Percentiles rank a stretch among this genome's conserved stretches.
These are phyloP conservation scores for Xylariaceae sp. DNA, from an alignment of 2,329 filamentous ascomycete genomes.

Conservation along the genomic window DNA sequence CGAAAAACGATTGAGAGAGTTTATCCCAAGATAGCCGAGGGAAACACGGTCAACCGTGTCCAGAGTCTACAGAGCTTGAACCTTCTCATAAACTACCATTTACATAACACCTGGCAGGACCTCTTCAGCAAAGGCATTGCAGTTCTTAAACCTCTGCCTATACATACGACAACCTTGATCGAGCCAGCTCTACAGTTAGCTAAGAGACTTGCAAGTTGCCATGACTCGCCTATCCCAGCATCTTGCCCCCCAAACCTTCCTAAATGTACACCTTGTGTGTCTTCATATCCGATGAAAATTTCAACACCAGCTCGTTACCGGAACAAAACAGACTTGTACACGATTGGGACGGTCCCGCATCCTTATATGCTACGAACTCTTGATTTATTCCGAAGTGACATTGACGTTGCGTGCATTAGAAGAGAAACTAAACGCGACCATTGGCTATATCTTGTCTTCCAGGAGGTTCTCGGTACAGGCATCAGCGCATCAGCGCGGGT, in stretches of 20 bases:
- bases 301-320: slow-evolving; percentile 70
- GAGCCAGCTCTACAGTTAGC: slow-evolving; percentile 76
- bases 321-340: slow-evolving; percentile 77
- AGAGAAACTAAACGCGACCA: slow-evolving; percentile 74
- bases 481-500: slow-evolving; percentile 70
- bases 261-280: slow-evolving; percentile 76
- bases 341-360: slow-evolving; percentile 87
- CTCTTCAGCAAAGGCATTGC: slow-evolving; percentile 78
- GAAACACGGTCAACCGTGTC: slow-evolving; percentile 61
- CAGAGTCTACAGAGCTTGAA: slow-evolving; percentile 71
- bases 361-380: slow-evolving; percentile 83
- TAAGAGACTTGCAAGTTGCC: slow-evolving; percentile 76
- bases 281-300: slow-evolving; percentile 69
- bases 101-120: slow-evolving; percentile 86
- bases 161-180: slow-evolving; percentile 76
- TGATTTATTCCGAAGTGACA: slow-evolving; percentile 63
- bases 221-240: slow-evolving; percentile 72
- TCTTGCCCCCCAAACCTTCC: slow-evolving; percentile 85
- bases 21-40: slow-evolving; percentile 72
- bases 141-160: slow-evolving; percentile 79
- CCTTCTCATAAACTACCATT: slow-evolving; percentile 80
- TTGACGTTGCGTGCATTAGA: slow-evolving; percentile 71
- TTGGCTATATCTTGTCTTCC: slow-evolving; percentile 78
- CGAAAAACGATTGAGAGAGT: slow-evolving; percentile 64
- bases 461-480: slow-evolving; percentile 69